Evolutionary conservation across 768 basidiomycete species (phyloP).

Genomic region (Trametes sanguinea): DNA sequence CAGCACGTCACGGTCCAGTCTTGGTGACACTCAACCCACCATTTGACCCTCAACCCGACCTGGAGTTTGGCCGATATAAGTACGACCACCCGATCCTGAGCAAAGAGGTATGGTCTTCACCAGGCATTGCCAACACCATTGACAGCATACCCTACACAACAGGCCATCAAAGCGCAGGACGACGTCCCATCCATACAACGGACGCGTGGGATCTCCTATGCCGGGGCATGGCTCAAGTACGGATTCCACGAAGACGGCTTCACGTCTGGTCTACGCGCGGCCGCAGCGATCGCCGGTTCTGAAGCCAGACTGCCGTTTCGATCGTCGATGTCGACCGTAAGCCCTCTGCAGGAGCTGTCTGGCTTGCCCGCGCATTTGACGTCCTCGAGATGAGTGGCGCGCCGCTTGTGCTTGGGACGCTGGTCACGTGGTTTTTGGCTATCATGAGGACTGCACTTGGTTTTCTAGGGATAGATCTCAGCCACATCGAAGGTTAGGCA

Average conservation of each 20-base stretch:
- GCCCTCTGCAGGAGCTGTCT: slow-evolving; percentile 25
- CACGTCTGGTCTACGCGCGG: slow-evolving; percentile 43
- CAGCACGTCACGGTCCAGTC: slow-evolving; percentile 56
- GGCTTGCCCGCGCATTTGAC: slow-evolving; percentile 41
- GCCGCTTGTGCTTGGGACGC: slow-evolving; percentile 35
- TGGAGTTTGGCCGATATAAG: slow-evolving; percentile 45
- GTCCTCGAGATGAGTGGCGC: slow-evolving; percentile 40
- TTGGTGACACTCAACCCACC: slow-evolving; percentile 77
- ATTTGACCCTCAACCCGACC: slow-evolving; percentile 49
- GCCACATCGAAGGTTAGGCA: slow-evolving; percentile 4
- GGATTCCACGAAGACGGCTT: slow-evolving; percentile 87
- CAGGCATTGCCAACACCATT: not conserved
- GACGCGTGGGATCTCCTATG: slow-evolving; percentile 58
- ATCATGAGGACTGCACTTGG: slow-evolving; percentile 1
- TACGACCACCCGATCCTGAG: slow-evolving; percentile 76
- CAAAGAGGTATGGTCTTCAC: slow-evolving; percentile 38
- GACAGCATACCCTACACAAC: not conserved
- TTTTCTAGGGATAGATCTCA: slow-evolving; percentile 12
- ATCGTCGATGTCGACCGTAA: slow-evolving; percentile 34
- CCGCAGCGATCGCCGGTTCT: slow-evolving; percentile 22
- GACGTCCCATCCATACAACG: slow-evolving; percentile 62
- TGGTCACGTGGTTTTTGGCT: slow-evolving; percentile 22
- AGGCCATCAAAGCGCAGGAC: slow-evolving; percentile 58
- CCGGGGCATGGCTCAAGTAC: slow-evolving; percentile 72
- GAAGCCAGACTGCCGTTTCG: not conserved